Conservation (phyloP, 78 protist genomes). For the slime mould (Dictyostelium discoideum) region dicty_2.7 NC_007090.3:168501-169000, state of each 20-base stretch:
- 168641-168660: background rate
- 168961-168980: no score
- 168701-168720: background rate
- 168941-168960: no score
- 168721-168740: background rate
- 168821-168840: background rate
- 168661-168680: background rate
- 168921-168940: background rate
- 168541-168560: background rate
- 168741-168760: background rate
- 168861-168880: background rate
- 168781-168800: background rate
- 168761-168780: background rate
- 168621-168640: background rate
- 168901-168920: background rate
- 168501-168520: background rate
- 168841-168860: background rate
- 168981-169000: background rate
- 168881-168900: background rate
- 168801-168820: background rate
- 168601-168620: background rate
- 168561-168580: background rate
- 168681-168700: background rate
- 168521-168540: slow-evolving; percentile 2
- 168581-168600: background rate